phyloP scores from a whole-genome alignment of 2,329 filamentous ascomycete species.

The Xylariaceae sp. region DNA sequence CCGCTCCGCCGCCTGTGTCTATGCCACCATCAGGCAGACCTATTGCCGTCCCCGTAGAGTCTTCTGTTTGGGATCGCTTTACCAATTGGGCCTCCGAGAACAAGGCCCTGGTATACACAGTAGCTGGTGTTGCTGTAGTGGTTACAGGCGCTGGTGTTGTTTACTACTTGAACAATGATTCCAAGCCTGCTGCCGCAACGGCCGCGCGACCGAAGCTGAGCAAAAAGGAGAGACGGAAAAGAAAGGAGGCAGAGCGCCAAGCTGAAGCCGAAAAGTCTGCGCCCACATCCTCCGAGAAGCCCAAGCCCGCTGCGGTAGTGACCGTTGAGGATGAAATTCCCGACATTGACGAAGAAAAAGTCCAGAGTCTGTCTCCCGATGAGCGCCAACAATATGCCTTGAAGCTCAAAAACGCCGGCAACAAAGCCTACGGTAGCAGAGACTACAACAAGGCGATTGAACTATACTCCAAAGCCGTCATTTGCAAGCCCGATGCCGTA shows the following conservation, averaged over 20 bases:
- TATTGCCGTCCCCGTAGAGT: slow-evolving; percentile 46
- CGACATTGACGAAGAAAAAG: slow-evolving; percentile 57
- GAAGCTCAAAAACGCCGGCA: slow-evolving; percentile 91
- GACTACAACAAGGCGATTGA: slow-evolving; percentile 92
- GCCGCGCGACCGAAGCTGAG: slow-evolving; percentile 65
- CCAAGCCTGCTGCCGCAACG: slow-evolving; percentile 42
- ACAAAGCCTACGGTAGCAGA: slow-evolving; percentile 93
- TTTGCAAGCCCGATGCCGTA: slow-evolving; percentile 95
- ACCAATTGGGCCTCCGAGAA: slow-evolving; percentile 92
- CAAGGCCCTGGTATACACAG: slow-evolving; percentile 92
- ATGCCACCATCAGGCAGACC: too few relatives aligned
- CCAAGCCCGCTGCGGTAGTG: slow-evolving; percentile 51
- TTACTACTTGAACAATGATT: slow-evolving; percentile 73
- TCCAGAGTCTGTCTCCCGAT: slow-evolving; percentile 49
- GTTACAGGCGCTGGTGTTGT: slow-evolving; percentile 87
- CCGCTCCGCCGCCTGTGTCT: slow-evolving; percentile 44
- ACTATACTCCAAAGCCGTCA: slow-evolving; percentile 90
- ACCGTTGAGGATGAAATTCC: slow-evolving; percentile 61
- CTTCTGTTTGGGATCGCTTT: slow-evolving; percentile 80
- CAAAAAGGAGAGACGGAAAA: slow-evolving; percentile 87
- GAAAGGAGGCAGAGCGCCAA: slow-evolving; percentile 71
- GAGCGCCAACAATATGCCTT: slow-evolving; percentile 82
- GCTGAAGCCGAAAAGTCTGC: slow-evolving; percentile 39
- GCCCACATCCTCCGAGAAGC: slow-evolving; percentile 32
- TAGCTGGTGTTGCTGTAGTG: slow-evolving; percentile 89